Conservation (phyloP, 1,139 yeast genomes). For the Lodderomyces theae region DNA sequence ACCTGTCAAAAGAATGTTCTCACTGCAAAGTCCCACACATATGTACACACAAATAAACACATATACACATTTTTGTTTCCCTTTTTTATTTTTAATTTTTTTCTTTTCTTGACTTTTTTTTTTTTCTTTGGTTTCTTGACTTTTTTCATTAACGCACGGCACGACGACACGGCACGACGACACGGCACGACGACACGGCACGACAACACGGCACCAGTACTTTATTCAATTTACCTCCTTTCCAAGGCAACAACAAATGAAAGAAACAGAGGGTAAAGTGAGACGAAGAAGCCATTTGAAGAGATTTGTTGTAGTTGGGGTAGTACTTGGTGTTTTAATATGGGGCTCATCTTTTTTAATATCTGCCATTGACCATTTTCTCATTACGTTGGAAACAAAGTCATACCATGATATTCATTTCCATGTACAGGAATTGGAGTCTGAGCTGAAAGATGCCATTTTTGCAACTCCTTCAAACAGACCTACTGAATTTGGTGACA, state of each 20-base stretch:
- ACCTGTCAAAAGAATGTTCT: no score
- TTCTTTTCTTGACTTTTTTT: no score
- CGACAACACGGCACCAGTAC: background rate
- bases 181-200: no score
- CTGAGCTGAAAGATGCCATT: slow-evolving; percentile 5
- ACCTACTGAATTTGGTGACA: slow-evolving; percentile 35
- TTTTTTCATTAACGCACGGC: no score
- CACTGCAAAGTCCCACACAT: no score
- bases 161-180: no score
- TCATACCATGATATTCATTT: slow-evolving; percentile 1
- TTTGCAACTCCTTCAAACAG: slow-evolving; percentile 30
- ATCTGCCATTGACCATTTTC: background rate
- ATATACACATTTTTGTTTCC: no score
- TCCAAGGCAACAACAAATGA: background rate
- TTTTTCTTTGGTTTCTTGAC: no score
- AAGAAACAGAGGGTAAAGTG: slow-evolving; percentile 1
- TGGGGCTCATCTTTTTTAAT: slow-evolving; percentile 40
- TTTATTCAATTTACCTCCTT: background rate
- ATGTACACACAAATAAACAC: no score
- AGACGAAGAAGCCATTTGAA: slow-evolving; percentile 3
- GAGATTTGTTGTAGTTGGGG: slow-evolving; percentile 1
- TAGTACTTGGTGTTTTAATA: slow-evolving; percentile 19
- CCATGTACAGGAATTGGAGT: background rate
- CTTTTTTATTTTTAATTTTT: no score
- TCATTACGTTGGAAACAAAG: background rate